Evolutionary conservation across 2,329 filamentous ascomycete species (phyloP), one percentile per base, ranked within the genome.

Genomic region (Xylariales sp.): DNA sequence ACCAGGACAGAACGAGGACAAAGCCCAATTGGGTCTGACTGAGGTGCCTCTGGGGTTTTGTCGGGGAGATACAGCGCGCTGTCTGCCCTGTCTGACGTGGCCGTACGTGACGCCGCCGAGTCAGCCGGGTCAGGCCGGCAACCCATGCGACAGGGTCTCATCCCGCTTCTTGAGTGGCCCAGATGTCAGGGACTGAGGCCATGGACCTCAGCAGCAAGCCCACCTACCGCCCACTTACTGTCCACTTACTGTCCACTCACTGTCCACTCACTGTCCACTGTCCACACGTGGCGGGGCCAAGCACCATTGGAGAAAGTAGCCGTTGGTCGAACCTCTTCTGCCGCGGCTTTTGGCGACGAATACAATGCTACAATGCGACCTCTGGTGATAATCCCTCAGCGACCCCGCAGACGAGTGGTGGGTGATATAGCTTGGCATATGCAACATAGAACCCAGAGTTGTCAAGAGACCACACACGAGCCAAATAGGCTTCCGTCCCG

Each of bases 31-130:
- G 64, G 59, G 57, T 12, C 48, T 34, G 63, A 62, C 36, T 58
- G 61, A 65, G 64, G 58, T 59, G 64, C 62, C 64, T 39, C 60
- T 65, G 59, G 69, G 69, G 64, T 61, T 69, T 69, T 63, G 64
- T 65, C 62, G 67, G 62, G 59, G 64, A 50, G 58, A 50, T 48
- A 56, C 59, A 43, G 63, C 57, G 60, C 56, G 48, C 54, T 70
- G 61, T 64, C 59, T 67, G 41, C 50, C 43, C 58, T 65, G 59
- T 69, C 69, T 71, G 69, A 71, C 69, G 69, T 71, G 69, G 69
- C 67, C 64, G 49, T 63, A 59, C 59, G 62, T 64, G 64, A 64
- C 34, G 65, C 34, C 46, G 66, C 62, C 68, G 59, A 63, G 62
- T 70, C 65, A 66, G 63, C 64, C 64, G 67, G 64, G 54, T 66